Base-by-base conservation (phyloP, 106 monocot genomes). In the Apostasia shenzhenica region DNA sequence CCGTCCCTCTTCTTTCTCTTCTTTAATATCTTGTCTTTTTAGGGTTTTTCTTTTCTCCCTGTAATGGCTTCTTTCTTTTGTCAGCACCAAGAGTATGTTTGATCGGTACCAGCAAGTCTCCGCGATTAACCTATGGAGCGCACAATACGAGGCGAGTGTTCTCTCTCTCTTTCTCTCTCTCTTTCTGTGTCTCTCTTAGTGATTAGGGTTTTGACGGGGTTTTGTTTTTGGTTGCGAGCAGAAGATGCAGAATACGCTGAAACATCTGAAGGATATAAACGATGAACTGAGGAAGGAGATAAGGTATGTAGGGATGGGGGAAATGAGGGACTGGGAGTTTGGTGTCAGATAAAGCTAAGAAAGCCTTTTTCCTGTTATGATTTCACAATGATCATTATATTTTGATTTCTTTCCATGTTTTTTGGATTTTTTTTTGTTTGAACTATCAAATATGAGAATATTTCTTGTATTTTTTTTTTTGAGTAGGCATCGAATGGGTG, bases 201-300 rank as follows among this genome's bases (percentile, higher is more conserved):
- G 10, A 8, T 8, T 56, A 46, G 2, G 6, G 26, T 48, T 10
- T 66, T 8, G 12, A 62, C 37, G 41, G 2, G 5, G 7, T 56
- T 13, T 55, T 47, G 37, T 41, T 57, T 13, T 41, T 79, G 54
- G 63, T 46, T 56, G 47, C 38, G 64, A 57, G 26, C 68, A 95
- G 94, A 85, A 66, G 44, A 95, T 95, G 94, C 88, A 88, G 70
- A 84, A 78, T 39, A 83, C 83, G 37, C 73, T 95, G 70, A 76
- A 68, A 6, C 83, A 85, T 63, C 85, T 88, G 42, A 85, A 81
- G 76, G 75, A 95, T 54, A 78, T 84, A 70, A 95, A 95, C 73
- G 54, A 56, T 12, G 83, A 84, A 37, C 88, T 95, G 54, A 85
- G 88, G 43, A 85, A 67, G 55, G 88, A 95, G 69, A 85, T 95